These are phyloP conservation scores for Phytophthora aleatoria DNA, from an alignment of 352 stramenopile genomes.

Conservation along the genomic window DNA sequence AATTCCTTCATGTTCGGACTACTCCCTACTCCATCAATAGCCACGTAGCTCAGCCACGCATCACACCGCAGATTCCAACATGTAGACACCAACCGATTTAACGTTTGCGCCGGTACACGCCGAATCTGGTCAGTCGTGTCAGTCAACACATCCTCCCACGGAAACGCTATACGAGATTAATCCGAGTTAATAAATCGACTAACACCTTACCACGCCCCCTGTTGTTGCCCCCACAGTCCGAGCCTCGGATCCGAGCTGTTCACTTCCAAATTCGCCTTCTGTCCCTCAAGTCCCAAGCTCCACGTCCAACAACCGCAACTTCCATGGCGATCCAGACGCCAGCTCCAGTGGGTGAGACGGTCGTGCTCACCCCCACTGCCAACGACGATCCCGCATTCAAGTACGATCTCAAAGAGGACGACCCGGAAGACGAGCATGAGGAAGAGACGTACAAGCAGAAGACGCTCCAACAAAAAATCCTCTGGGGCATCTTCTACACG, in stretches of 20 bases:
- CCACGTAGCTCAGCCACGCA: slow-evolving; percentile 1
- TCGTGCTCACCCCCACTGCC: slow-evolving; percentile 18
- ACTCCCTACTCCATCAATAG: not conserved
- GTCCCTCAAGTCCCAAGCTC: slow-evolving; percentile 11
- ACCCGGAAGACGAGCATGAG: slow-evolving; percentile 17
- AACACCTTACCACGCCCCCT: slow-evolving; percentile 11
- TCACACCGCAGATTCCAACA: slow-evolving; percentile 16
- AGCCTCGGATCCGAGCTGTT: not conserved
- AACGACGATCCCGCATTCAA: slow-evolving; percentile 17
- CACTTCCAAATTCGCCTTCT: slow-evolving; percentile 26
- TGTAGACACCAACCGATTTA: not conserved
- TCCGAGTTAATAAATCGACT: slow-evolving; percentile 13
- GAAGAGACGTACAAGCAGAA: slow-evolving; percentile 32
- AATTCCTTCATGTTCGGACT: not conserved
- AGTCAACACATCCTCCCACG: slow-evolving; percentile 10
- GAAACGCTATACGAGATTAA: slow-evolving; percentile 17
- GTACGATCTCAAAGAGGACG: slow-evolving; percentile 23
- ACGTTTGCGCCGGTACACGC: slow-evolving; percentile 6
- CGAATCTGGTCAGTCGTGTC: slow-evolving; percentile 16
- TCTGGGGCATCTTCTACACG: slow-evolving; percentile 34
- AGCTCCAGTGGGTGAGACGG: slow-evolving; percentile 4
- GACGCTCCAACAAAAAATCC: slow-evolving; percentile 35
- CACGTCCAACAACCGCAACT: not conserved
- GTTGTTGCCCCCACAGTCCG: not conserved
- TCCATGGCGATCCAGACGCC: slow-evolving; percentile 18